Evolutionary conservation across 352 stramenopile species (phyloP).

Genomic region (Phytophthora megakarya): DNA sequence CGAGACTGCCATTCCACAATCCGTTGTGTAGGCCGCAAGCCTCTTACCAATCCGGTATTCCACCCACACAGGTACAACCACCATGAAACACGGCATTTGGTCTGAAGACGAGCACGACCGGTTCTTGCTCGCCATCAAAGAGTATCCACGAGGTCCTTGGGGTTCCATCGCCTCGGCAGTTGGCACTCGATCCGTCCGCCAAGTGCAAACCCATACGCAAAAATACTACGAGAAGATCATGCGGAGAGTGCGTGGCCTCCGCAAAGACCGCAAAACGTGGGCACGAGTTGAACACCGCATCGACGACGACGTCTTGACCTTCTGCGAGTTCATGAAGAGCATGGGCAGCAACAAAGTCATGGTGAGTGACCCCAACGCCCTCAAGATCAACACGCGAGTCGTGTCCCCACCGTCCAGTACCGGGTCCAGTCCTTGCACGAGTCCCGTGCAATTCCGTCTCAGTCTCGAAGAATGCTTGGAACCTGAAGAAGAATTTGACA

Average conservation of each 20-base stretch:
- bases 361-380: slow-evolving; percentile 19
- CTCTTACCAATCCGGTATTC: slow-evolving; percentile 20
- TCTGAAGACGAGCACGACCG: slow-evolving; percentile 63
- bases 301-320: slow-evolving; percentile 54
- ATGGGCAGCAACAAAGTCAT: slow-evolving; percentile 39
- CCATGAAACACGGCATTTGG: slow-evolving; percentile 54
- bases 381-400: slow-evolving; percentile 21
- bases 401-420: slow-evolving; percentile 26
- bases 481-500: slow-evolving; percentile 19
- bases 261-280: slow-evolving; percentile 61
- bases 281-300: slow-evolving; percentile 61
- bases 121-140: slow-evolving; percentile 55
- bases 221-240: slow-evolving; percentile 82
- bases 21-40: slow-evolving; percentile 16
- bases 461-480: slow-evolving; percentile 22
- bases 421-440: slow-evolving; percentile 35
- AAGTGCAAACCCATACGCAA: slow-evolving; percentile 71
- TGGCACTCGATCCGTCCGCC: slow-evolving; percentile 53
- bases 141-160: slow-evolving; percentile 55
- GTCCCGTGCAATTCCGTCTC: slow-evolving; percentile 22
- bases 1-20: slow-evolving; percentile 31
- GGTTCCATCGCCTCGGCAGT: slow-evolving; percentile 44
- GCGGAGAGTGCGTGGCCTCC: slow-evolving; percentile 56
- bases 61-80: not conserved
- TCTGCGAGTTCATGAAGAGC: slow-evolving; percentile 53